A percentile compares a stretch with the other conserved stretches of the same genome.
Conservation (phyloP, 352 stramenopile genomes). For the Phytophthora citricola region DNA sequence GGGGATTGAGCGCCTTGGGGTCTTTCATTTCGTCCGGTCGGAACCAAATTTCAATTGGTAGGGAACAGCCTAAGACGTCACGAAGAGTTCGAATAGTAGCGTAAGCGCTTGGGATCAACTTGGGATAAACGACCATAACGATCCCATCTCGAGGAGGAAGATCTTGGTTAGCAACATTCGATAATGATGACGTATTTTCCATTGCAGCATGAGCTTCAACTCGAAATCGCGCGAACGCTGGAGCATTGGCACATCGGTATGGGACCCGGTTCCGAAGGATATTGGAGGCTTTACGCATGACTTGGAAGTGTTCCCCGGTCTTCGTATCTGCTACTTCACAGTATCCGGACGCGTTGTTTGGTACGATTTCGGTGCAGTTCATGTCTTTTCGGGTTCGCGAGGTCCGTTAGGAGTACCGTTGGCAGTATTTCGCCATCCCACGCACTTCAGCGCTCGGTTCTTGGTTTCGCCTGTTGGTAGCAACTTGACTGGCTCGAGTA, state of each 20-base stretch:
- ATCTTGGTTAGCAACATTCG: background rate
- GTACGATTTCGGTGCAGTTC: slow-evolving; percentile 23
- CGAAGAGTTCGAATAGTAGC: slow-evolving; percentile 37
- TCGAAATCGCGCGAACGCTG: slow-evolving; percentile 45
- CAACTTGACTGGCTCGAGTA: slow-evolving; percentile 20
- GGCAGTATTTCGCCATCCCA: slow-evolving; percentile 29
- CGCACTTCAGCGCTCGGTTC: slow-evolving; percentile 20
- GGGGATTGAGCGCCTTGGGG: slow-evolving; percentile 7
- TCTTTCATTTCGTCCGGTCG: slow-evolving; percentile 40
- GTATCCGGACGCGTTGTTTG: slow-evolving; percentile 32
- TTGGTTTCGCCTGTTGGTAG: slow-evolving; percentile 23
- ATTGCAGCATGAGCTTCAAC: slow-evolving; percentile 28
- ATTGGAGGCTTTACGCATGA: slow-evolving; percentile 41
- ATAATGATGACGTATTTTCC: background rate
- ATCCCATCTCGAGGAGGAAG: slow-evolving; percentile 38
- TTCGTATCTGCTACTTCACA: slow-evolving; percentile 31
- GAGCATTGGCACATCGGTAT: slow-evolving; percentile 52
- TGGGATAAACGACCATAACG: slow-evolving; percentile 64
- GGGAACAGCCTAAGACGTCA: slow-evolving; percentile 33
- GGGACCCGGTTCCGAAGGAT: slow-evolving; percentile 31
- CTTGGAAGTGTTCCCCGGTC: slow-evolving; percentile 35
- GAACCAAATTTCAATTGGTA: slow-evolving; percentile 74
- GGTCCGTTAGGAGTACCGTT: slow-evolving; percentile 16
- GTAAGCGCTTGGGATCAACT: slow-evolving; percentile 41
- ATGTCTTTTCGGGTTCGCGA: slow-evolving; percentile 21